Percentiles rank a stretch among this genome's conserved stretches.
Evolutionary conservation across 2,329 filamentous ascomycete genomes (phyloP).

Genomic region (Monilinia vaccinii-corymbosi): DNA sequence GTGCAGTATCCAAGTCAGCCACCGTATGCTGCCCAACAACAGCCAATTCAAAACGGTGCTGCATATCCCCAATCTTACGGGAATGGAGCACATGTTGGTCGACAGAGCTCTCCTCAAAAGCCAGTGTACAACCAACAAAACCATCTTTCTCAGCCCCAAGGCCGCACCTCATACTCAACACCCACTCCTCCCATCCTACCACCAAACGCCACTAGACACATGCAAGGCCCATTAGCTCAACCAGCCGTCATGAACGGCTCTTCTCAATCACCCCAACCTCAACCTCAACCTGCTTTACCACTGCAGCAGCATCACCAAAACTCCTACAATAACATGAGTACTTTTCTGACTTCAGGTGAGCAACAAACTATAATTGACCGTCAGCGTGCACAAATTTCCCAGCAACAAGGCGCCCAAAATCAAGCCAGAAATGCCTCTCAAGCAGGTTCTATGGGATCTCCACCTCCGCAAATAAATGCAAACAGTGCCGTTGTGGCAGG

Average conservation of each 20-base stretch:
- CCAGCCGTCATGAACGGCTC: constrained; percentile 22
- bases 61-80: constrained; percentile 21
- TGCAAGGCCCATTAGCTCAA: constrained; percentile 16
- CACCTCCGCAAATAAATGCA: constrained; percentile 23
- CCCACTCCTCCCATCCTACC: constrained; percentile 20
- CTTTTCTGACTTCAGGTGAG: constrained; percentile 28
- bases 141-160: constrained; percentile 16
- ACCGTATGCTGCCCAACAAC: constrained; percentile 22
- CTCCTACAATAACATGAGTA: constrained; percentile 18
- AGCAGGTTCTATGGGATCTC: constrained; percentile 20
- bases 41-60: constrained; percentile 22
- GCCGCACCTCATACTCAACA: constrained; percentile 19
- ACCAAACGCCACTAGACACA: constrained; percentile 18
- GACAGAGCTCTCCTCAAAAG: constrained; percentile 28
- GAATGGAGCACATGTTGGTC: constrained; percentile 19
- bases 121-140: constrained; percentile 24
- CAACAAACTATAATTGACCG: constrained; percentile 31
- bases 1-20: constrained; percentile 23
- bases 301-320: constrained; percentile 4
- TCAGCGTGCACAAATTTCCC: constrained; percentile 30
- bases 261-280: constrained; percentile 18
- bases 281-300: constrained; percentile 2
- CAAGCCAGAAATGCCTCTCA: constrained; percentile 26
- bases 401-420: constrained; percentile 27
- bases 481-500: constrained; percentile 16